phyloP scores from a whole-genome alignment of 23 red algal species.

The Cyanidiococcus yangmingshanensis region DNA sequence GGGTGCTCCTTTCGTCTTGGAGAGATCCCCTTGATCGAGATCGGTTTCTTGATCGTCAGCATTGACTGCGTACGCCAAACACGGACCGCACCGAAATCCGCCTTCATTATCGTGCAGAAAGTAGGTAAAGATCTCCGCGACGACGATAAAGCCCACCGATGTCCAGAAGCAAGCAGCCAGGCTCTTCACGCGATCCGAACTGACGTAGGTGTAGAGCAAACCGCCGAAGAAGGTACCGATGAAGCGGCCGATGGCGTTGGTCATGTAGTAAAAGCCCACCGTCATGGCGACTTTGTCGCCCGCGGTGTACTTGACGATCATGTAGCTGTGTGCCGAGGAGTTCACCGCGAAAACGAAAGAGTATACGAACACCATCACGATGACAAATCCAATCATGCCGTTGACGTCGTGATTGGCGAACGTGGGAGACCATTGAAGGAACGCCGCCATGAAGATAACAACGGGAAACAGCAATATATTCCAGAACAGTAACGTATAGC shows the following conservation, averaged over 20 bases:
- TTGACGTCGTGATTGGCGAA: constrained; percentile 7
- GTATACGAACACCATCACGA: constrained; percentile 11
- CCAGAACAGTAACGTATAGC: constrained; percentile 16
- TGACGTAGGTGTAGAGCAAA: constrained; percentile 8
- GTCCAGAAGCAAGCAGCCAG: constrained; percentile 13
- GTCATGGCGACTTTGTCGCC: constrained; percentile 23
- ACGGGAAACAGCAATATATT: not conserved
- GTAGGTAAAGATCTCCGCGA: constrained; percentile 1
- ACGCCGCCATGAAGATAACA: not conserved
- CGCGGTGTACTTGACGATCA: constrained; percentile 19
- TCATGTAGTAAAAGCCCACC: constrained; percentile 20
- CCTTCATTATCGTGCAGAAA: constrained; percentile 13
- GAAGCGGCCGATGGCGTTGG: constrained; percentile 18
- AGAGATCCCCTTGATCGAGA: not conserved
- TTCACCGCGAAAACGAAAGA: constrained; percentile 18
- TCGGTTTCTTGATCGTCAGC: not conserved
- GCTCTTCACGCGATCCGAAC: not conserved
- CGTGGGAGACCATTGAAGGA: not conserved
- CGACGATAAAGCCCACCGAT: constrained; percentile 7
- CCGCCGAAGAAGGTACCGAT: constrained; percentile 5
- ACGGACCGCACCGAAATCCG: constrained; percentile 12
- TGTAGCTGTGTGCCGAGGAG: constrained; percentile 7
- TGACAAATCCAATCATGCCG: constrained; percentile 1
- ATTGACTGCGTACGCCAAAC: constrained; percentile 4
- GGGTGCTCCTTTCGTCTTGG: not conserved